Percentiles rank a stretch among this genome's conserved stretches.
Conservation (phyloP, 2,329 filamentous ascomycete genomes). For the Ophiostoma sp. region DNA sequence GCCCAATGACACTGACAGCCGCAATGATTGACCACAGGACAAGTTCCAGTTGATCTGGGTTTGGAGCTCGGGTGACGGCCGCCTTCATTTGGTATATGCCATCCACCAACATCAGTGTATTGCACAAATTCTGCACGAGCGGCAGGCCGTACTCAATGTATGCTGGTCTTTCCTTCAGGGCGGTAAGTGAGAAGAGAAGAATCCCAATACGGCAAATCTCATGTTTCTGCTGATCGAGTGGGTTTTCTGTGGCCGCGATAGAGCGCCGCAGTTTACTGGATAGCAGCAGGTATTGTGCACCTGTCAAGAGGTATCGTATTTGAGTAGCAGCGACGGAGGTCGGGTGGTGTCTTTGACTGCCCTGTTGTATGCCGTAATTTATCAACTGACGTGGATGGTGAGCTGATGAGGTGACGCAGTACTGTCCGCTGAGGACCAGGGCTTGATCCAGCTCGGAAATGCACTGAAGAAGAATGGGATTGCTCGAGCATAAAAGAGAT, state of each 20-base stretch:
- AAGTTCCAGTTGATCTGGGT: neutral
- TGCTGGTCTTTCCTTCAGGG: neutral
- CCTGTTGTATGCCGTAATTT: neutral
- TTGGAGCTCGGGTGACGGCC: neutral
- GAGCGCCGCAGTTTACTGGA: neutral
- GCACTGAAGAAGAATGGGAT: neutral
- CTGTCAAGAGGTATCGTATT: constrained; percentile 12
- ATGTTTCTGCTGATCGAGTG: neutral
- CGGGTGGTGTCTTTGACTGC: neutral
- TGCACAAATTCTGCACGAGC: neutral
- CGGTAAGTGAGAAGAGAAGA: neutral
- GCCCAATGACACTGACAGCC: neutral
- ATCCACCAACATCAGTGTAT: neutral
- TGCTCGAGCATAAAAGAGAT: neutral
- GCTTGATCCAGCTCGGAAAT: neutral
- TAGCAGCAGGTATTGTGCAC: constrained; percentile 16
- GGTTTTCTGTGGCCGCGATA: neutral
- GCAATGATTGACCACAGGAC: neutral
- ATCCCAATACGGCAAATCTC: neutral
- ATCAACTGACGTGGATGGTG: neutral
- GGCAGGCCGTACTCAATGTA: neutral
- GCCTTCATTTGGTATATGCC: neutral
- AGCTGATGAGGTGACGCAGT: neutral
- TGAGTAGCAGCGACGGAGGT: neutral
- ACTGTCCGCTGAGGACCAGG: neutral